These are phyloP conservation scores for Agarophyton chilense DNA, from an alignment of 23 red algal species.

Conservation along the genomic window DNA sequence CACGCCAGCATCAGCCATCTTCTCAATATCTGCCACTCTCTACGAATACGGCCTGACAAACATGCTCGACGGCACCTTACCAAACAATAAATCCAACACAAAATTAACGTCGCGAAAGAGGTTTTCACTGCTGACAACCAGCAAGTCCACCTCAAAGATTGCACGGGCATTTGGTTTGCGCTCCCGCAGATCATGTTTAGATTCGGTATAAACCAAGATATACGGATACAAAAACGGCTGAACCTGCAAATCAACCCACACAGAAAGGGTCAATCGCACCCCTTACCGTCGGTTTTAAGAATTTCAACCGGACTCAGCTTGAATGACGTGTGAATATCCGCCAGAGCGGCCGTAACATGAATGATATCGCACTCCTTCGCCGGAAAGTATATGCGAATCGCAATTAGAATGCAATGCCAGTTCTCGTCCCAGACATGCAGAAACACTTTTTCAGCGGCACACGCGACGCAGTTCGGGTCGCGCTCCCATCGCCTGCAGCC, in stretches of 20 bases:
- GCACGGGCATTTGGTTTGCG: slow-evolving; percentile 82
- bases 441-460: background rate
- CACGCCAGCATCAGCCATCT: slow-evolving; percentile 61
- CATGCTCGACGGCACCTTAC: slow-evolving; percentile 62
- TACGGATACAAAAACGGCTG: slow-evolving; percentile 73
- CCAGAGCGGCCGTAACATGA: slow-evolving; percentile 74
- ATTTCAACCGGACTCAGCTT: slow-evolving; percentile 73
- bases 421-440: slow-evolving; percentile 44
- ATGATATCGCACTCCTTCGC: slow-evolving; percentile 41
- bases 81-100: slow-evolving; percentile 81
- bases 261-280: slow-evolving; percentile 72
- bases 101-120: slow-evolving; percentile 80
- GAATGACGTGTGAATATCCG: slow-evolving; percentile 76
- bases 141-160: slow-evolving; percentile 22
- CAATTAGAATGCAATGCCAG: slow-evolving; percentile 56
- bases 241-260: slow-evolving; percentile 11
- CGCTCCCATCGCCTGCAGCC: slow-evolving; percentile 65
- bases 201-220: slow-evolving; percentile 54
- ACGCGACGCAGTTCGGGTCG: slow-evolving; percentile 55
- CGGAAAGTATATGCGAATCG: slow-evolving; percentile 83
- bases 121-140: slow-evolving; percentile 42
- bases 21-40: slow-evolving; percentile 64
- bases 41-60: slow-evolving; percentile 94
- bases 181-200: slow-evolving; percentile 71
- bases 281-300: slow-evolving; percentile 86